These are phyloP conservation scores for Fusarium drepaniforme DNA, from an alignment of 2,329 filamentous ascomycete genomes.

Conservation along the genomic window DNA sequence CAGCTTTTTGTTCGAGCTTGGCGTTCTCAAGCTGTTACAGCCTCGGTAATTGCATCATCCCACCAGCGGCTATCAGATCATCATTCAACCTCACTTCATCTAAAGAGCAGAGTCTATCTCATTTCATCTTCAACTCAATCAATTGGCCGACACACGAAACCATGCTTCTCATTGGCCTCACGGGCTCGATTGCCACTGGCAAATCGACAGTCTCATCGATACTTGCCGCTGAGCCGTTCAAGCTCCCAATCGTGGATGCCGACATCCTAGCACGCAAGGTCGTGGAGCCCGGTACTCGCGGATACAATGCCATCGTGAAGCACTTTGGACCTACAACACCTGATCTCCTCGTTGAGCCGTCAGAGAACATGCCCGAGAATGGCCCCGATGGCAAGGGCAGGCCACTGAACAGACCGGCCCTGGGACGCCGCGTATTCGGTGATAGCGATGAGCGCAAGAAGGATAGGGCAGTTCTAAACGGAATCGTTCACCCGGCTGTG, in stretches of 20 bases:
- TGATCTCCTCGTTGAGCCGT: conserved; percentile 79
- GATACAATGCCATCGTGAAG: conserved; percentile 84
- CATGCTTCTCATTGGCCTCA: conserved; percentile 96
- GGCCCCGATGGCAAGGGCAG: conserved; percentile 73
- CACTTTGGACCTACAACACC: conserved; percentile 88
- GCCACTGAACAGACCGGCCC: conserved; percentile 85
- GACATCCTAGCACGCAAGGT: conserved; percentile 93
- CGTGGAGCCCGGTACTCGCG: conserved; percentile 89
- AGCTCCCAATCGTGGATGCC: conserved; percentile 92
- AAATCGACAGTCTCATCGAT: conserved; percentile 95
- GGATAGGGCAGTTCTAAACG: conserved; percentile 84
- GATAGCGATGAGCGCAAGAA: conserved; percentile 75
- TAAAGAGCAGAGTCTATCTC: background rate
- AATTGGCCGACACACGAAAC: background rate
- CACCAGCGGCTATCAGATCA: conserved; percentile 29
- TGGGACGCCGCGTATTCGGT: conserved; percentile 90
- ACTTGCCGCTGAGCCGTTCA: conserved; percentile 84
- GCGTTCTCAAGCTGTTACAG: conserved; percentile 10
- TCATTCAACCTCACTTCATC: conserved; percentile 1
- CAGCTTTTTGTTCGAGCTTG: background rate
- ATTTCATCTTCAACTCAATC: background rate
- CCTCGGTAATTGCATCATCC: conserved; percentile 42
- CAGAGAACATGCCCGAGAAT: conserved; percentile 62
- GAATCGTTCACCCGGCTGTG: conserved; percentile 94
- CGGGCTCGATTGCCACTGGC: conserved; percentile 96